phyloP scores from a whole-genome alignment of 306 rosid genomes.

The Vigna reflexopilosa region DNA sequence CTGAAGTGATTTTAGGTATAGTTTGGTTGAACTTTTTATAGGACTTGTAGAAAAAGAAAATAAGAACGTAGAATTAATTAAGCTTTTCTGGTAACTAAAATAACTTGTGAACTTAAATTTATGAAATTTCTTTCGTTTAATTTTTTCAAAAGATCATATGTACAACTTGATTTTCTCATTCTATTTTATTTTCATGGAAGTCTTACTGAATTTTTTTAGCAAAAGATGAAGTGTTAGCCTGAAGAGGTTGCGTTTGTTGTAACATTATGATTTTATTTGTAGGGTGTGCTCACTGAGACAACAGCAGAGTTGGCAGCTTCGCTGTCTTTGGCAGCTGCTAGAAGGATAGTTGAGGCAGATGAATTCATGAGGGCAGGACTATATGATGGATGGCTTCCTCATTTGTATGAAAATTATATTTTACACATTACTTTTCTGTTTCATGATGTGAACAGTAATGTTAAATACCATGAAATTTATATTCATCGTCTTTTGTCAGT shows the following conservation, averaged over 20 bases:
- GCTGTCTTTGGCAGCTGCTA: conserved; percentile 85
- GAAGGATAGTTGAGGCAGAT: conserved; percentile 99
- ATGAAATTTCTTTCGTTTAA: too few species aligned
- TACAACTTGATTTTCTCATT: too few species aligned
- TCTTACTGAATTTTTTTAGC: too few species aligned
- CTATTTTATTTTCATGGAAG: too few species aligned
- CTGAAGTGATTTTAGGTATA: background rate
- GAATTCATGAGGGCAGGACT: conserved; percentile 97
- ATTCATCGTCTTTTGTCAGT: background rate
- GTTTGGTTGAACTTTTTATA: background rate
- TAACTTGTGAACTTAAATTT: background rate
- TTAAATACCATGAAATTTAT: background rate
- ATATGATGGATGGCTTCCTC: conserved; percentile 99
- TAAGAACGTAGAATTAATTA: background rate
- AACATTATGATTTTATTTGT: conserved; percentile 42
- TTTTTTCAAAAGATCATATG: too few species aligned
- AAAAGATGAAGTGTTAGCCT: background rate
- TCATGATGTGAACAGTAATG: background rate
- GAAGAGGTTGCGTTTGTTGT: conserved; percentile 26
- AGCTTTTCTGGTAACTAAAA: background rate
- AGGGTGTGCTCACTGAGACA: conserved; percentile 99
- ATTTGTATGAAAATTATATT: conserved; percentile 62
- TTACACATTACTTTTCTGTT: conserved; percentile 1
- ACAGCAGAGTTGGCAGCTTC: conserved; percentile 99
- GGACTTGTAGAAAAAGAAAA: background rate